phyloP scores from a whole-genome alignment of 345 rosid species.

The Limnanthes douglasii region DNA sequence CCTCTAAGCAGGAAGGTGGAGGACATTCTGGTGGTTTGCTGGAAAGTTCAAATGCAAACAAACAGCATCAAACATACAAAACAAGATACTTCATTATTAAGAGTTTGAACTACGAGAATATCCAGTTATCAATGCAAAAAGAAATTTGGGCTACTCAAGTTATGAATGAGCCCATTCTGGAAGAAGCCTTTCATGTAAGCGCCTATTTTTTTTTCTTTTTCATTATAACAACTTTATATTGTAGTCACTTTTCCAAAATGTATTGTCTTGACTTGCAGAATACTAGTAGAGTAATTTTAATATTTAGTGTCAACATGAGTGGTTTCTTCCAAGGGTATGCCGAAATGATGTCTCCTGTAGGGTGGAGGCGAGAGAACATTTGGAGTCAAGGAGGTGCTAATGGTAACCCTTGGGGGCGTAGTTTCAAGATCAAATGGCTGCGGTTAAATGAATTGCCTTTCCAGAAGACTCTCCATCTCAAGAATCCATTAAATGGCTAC shows the following conservation, averaged over 20 bases:
- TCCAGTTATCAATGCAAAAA: conserved; percentile 60
- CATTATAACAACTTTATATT: conserved; percentile 10
- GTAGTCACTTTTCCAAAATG: conserved; percentile 11
- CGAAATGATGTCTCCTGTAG: conserved; percentile 84
- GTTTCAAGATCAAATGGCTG: conserved; percentile 90
- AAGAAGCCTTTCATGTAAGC: conserved; percentile 88
- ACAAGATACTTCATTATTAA: conserved; percentile 89
- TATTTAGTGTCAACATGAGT: conserved; percentile 97
- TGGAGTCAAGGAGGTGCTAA: conserved; percentile 90
- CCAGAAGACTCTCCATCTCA: conserved; percentile 89
- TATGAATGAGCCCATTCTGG: conserved; percentile 93
- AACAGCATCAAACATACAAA: conserved; percentile 25
- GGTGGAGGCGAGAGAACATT: conserved; percentile 82
- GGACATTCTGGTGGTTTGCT: conserved; percentile 19
- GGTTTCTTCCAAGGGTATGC: conserved; percentile 99
- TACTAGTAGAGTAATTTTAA: conserved; percentile 66
- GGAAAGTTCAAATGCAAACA: conserved; percentile 22
- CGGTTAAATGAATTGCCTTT: conserved; percentile 72
- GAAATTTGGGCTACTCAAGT: conserved; percentile 99
- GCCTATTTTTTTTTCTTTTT: conserved; percentile 8
- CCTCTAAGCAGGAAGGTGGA: conserved; percentile 21
- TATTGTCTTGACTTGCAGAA: conserved; percentile 47
- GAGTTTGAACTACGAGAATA: conserved; percentile 75
- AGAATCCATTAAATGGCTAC: conserved; percentile 83
- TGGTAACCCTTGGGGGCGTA: conserved; percentile 84